Evolutionary conservation across 176 grass and related monocot genomes (phyloP).

Genomic region (Hyparrhenia diplandra): DNA sequence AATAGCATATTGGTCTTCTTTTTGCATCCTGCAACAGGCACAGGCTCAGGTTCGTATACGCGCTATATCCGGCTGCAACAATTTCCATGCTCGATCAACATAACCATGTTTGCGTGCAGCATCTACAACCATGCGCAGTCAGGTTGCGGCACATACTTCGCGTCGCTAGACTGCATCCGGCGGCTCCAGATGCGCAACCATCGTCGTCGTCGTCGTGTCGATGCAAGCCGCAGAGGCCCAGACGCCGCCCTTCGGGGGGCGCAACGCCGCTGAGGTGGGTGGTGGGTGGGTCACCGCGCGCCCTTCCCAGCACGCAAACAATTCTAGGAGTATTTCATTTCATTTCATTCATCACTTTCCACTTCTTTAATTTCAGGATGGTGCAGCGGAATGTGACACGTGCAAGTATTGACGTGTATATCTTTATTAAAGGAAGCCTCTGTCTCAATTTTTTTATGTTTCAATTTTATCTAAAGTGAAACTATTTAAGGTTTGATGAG

Average conservation of each 20-base stretch:
- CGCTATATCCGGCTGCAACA: no score
- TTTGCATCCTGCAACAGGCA: constrained; percentile 72
- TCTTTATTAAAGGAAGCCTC: no score
- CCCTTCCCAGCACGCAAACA: not conserved
- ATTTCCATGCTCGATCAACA: no score
- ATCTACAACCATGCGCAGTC: not conserved
- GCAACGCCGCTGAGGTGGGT: no score
- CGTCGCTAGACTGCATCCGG: not conserved
- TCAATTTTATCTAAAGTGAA: no score
- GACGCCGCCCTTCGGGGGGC: not conserved
- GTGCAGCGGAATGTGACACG: not conserved
- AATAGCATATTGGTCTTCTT: constrained; percentile 64
- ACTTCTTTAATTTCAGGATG: not conserved
- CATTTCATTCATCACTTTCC: not conserved
- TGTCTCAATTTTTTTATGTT: no score
- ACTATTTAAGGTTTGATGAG: no score
- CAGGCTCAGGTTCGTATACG: constrained; percentile 59
- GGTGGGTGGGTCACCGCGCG: not conserved
- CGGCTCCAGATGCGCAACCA: no score
- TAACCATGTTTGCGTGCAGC: not conserved
- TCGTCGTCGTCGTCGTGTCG: not conserved
- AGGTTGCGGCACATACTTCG: not conserved
- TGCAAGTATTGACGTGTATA: not conserved
- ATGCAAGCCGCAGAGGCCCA: not conserved
- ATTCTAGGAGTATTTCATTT: not conserved